Evolutionary conservation across 139 green algal species (phyloP).

Genomic region (Micractinium conductrix): DNA sequence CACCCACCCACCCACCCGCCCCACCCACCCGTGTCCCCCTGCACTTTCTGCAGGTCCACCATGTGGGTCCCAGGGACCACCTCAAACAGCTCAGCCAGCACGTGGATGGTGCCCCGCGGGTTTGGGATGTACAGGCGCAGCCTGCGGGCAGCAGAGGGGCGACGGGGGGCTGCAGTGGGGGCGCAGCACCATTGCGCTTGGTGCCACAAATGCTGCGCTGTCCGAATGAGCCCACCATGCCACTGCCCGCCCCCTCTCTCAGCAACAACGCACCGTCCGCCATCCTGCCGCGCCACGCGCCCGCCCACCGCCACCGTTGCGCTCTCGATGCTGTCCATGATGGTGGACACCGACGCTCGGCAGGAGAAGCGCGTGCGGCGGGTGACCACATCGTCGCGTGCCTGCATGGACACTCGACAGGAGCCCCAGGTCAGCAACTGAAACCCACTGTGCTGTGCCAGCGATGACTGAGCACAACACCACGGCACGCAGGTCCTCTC

Average conservation of each 20-base stretch:
- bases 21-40: conserved; percentile 39
- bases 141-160: conserved; percentile 18
- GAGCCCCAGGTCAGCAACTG: too few relatives aligned
- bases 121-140: conserved; percentile 45
- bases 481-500: too few relatives aligned
- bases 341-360: neutral
- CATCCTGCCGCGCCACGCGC: conserved; percentile 20
- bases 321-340: conserved; percentile 44
- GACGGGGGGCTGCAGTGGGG: too few relatives aligned
- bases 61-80: conserved; percentile 46
- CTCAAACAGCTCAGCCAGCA: conserved; percentile 44
- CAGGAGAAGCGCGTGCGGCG: conserved; percentile 58
- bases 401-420: too few relatives aligned
- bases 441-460: too few relatives aligned
- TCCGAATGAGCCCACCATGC: too few relatives aligned
- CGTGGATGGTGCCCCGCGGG: conserved; percentile 19
- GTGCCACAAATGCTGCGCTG: too few relatives aligned
- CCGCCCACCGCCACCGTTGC: conserved; percentile 42
- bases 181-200: too few relatives aligned
- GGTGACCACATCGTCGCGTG: conserved; percentile 44
- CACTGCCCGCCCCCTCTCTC: neutral
- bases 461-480: too few relatives aligned
- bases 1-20: too few relatives aligned
- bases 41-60: conserved; percentile 49
- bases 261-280: neutral